These are phyloP conservation scores for Moricandia arvensis DNA, from an alignment of 345 rosid species.

Conservation along the genomic window DNA sequence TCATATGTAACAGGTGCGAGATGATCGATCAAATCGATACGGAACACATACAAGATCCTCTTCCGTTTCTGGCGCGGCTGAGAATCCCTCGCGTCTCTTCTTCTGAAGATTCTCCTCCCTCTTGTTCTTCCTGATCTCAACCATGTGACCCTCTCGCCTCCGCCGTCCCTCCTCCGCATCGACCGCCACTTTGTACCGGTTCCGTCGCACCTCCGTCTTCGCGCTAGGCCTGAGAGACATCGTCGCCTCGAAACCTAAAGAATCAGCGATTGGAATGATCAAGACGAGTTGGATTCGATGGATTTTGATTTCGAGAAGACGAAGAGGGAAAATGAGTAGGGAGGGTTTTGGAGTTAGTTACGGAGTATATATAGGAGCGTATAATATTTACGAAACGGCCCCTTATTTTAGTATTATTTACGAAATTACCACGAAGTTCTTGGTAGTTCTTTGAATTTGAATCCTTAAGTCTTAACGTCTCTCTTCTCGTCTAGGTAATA, in stretches of 20 bases:
- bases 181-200: conserved; percentile 68
- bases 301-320: background rate
- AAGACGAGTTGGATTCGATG: background rate
- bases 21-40: background rate
- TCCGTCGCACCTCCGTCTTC: conserved; percentile 65
- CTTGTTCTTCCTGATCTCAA: conserved; percentile 81
- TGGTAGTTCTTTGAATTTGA: conserved; percentile 24
- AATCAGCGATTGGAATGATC: conserved; percentile 8
- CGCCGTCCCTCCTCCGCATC: conserved; percentile 80
- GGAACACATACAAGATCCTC: conserved; percentile 8
- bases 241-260: conserved; percentile 16
- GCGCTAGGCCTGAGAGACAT: conserved; percentile 75
- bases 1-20: background rate
- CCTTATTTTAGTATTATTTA: background rate
- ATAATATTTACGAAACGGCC: background rate
- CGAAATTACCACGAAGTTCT: background rate
- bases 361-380: conserved; percentile 6
- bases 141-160: conserved; percentile 79
- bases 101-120: conserved; percentile 75
- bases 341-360: conserved; percentile 17
- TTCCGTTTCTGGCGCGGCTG: conserved; percentile 35
- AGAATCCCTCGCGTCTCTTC: conserved; percentile 67
- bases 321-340: background rate
- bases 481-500: conserved; percentile 9
- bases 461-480: conserved; percentile 38